phyloP scores from a whole-genome alignment of 192 early-diverging fungal species.

The Gigaspora rosea region DNA sequence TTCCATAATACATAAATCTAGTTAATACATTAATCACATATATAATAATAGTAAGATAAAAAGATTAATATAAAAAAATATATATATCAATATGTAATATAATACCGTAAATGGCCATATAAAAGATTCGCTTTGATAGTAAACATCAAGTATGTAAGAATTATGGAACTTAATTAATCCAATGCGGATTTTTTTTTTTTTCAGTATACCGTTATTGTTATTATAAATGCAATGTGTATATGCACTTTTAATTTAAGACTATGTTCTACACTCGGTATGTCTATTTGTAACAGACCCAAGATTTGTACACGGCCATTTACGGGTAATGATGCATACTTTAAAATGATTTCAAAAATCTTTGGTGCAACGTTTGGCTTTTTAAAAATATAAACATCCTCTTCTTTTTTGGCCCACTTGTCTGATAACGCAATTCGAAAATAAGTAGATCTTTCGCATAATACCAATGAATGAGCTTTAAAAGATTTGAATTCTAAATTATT shows the following conservation, averaged over 20 bases:
- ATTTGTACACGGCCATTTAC: too few species aligned
- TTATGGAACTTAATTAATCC: too few species aligned
- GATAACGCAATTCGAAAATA: constrained; percentile 27
- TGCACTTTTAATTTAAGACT: too few species aligned
- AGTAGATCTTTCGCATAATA: neutral
- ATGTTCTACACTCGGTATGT: neutral
- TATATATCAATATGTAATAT: neutral
- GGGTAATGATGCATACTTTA: constrained; percentile 6
- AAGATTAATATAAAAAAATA: neutral
- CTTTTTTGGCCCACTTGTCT: constrained; percentile 5
- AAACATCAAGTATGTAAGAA: too few species aligned
- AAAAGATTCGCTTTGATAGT: too few species aligned
- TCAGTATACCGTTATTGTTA: too few species aligned
- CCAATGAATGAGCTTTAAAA: constrained; percentile 8
- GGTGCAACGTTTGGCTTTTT: constrained; percentile 26
- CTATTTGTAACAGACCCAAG: neutral
- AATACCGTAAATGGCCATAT: neutral
- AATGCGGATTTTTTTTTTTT: too few species aligned
- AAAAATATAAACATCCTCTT: neutral
- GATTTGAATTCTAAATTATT: neutral
- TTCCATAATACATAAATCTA: constrained; percentile 17
- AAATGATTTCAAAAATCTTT: constrained; percentile 16
- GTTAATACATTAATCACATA: neutral
- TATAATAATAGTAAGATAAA: neutral
- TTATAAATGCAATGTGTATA: too few species aligned